Evolutionary conservation across 192 early-diverging fungal species (phyloP).

Genomic region (Coemansia sp.): DNA sequence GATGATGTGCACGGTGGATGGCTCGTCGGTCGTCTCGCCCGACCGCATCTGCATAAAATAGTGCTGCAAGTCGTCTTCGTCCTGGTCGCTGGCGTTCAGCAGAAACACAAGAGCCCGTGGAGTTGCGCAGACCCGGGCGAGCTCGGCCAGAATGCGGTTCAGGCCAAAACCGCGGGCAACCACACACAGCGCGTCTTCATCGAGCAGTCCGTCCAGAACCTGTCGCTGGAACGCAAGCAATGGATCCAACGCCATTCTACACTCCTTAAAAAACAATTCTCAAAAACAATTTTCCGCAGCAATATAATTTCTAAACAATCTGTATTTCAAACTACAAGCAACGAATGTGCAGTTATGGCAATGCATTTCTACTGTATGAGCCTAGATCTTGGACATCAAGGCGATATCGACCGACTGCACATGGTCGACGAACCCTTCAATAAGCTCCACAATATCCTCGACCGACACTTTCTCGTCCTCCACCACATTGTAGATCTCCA

Average conservation of each 20-base stretch:
- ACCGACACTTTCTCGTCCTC: conserved; percentile 4
- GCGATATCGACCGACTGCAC: neutral
- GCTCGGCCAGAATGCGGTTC: conserved; percentile 62
- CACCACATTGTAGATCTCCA: conserved; percentile 69
- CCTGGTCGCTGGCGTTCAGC: conserved; percentile 64
- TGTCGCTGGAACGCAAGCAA: conserved; percentile 64
- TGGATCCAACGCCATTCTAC: neutral
- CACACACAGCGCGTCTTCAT: conserved; percentile 81
- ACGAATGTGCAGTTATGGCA: neutral
- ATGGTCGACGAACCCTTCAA: neutral
- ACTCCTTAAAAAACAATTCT: neutral
- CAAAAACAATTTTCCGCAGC: neutral
- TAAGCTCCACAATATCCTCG: neutral
- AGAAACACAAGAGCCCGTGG: conserved; percentile 74
- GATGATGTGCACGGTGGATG: conserved; percentile 12
- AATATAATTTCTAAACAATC: neutral
- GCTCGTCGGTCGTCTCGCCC: conserved; percentile 38
- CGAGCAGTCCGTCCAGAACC: conserved; percentile 62
- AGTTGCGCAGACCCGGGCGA: conserved; percentile 67
- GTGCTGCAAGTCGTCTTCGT: conserved; percentile 57
- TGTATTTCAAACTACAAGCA: neutral
- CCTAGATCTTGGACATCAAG: neutral
- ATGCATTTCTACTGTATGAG: neutral
- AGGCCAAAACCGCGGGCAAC: conserved; percentile 77
- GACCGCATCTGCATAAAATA: conserved; percentile 46